Evolutionary conservation across 2,329 filamentous ascomycete species (phyloP), one percentile per base, ranked within the genome.

Genomic region (Diaporthe destruens): DNA sequence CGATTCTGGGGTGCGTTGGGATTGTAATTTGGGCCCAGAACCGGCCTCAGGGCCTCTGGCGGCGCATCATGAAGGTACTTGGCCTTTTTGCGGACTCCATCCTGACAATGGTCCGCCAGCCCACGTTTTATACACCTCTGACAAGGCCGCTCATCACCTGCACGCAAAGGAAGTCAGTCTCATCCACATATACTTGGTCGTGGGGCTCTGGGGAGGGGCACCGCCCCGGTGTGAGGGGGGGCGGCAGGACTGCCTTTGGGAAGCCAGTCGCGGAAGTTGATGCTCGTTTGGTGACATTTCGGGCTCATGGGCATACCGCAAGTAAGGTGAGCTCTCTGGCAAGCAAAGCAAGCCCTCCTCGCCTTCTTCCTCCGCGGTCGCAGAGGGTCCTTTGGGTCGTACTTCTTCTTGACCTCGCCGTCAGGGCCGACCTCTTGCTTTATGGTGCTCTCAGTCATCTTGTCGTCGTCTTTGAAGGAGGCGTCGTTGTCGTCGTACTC

Each of bases 51-150:
- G 57, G 95, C 95, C 81, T 97, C 95, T 68, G 94, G 91, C 47
- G 96, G 95, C 34, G 96, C 95, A 87, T 98, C 96, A 80, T 98
- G 95, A 71, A 99, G 93, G 82, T 99, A 99, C 82, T 99, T 99
- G 68, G 96, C 96, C 87, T 98, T 99, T 84, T 99, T 99, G 75
- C 96, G 93, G 67, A 98, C 95, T 69, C 96, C 96, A 80, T 99
- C 96, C 82, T 98, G 95, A 80, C 96, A 99, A 74, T 91, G 91
- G 81, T 98, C 95, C 78, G 95, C 93, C 29, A 98, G 89, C 57
- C 94, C 94, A 78, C 96, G 92, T 83, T 98, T 98, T 77, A 98
- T 94, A 82, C 96, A 99, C 79, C 96, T 89, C 79, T 95, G 91
- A 81, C 96, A 99, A 69, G 96, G 96, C 77, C 96, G 90, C 82